Base-by-base conservation (phyloP, 192 early-diverging fungal species). In the Podila horticola region DNA sequence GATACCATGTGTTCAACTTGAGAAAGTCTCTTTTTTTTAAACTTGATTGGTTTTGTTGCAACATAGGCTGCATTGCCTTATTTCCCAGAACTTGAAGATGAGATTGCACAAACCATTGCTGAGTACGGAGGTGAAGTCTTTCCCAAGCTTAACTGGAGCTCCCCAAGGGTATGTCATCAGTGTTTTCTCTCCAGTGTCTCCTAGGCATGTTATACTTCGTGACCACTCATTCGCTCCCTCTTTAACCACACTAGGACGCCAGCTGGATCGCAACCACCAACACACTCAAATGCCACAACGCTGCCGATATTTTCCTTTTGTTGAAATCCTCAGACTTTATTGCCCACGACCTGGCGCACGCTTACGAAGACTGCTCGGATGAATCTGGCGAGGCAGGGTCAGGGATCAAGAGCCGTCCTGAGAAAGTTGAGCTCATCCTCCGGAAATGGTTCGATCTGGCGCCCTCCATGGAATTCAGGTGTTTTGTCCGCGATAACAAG, bases 131-230 rank as follows among this genome's bases (percentile, higher is more conserved):
- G 94, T 10, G 88, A 84, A 13, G 94, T 95, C 30, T 97, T 99
- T 74, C 97, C 97, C 20, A 97, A 98, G 52, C 90, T 99, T 62
- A 95, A 94, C 76, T 99, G 98, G 98, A 94, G 91, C 67, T 94
- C 95, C 0, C 98, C 98, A 5, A 92, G 92, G 66, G 52, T 55
- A 55, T 6, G 52, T 26, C 28, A 30, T 52, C 59, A 30, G 63
- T 86, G 19, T 30, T 17, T 59, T 72, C 13, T 4, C 28, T 15
- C 84, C 22, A n/a, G 55, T 33, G 48, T 75, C 26, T 71, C 19
- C 41, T 33, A 11, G 13, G 29, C 34, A 0, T 11, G 11, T 10
- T 36, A 1, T 41, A 61, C 8, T 15, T 19, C 5, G 28, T 49
- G 33, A 62, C 30, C 57, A 29, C 24, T 57, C 36, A 41, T 65